Evolutionary conservation across 2,329 filamentous ascomycete genomes (phyloP).

Genomic region (Alternaria conjuncta): DNA sequence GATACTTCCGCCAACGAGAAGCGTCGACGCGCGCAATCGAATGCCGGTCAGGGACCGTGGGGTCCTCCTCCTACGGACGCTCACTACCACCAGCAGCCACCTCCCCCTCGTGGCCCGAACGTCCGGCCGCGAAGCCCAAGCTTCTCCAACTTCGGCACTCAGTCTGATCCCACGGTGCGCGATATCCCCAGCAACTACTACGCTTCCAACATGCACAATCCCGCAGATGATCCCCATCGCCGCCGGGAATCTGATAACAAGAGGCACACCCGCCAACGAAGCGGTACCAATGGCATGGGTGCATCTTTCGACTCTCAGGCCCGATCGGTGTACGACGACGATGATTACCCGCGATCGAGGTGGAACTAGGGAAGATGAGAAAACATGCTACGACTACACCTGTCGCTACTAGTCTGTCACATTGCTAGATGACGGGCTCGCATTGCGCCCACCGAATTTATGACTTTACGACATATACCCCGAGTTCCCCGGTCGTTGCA

Average conservation of each 20-base stretch:
- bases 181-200: constrained; percentile 43
- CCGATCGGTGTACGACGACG: constrained; percentile 40
- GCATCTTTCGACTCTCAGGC: constrained; percentile 37
- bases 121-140: constrained; percentile 43
- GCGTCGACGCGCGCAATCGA: constrained; percentile 42
- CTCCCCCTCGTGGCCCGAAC: constrained; percentile 29
- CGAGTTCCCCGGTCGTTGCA: neutral
- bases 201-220: constrained; percentile 39
- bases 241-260: constrained; percentile 41
- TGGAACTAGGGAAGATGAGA: constrained; percentile 34
- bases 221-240: constrained; percentile 39
- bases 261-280: constrained; percentile 33
- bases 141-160: constrained; percentile 42
- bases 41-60: constrained; percentile 39
- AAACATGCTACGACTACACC: constrained; percentile 36
- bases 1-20: constrained; percentile 32
- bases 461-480: constrained; percentile 14
- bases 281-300: constrained; percentile 34
- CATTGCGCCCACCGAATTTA: neutral
- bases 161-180: constrained; percentile 42
- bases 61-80: constrained; percentile 26
- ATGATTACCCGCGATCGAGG: constrained; percentile 37
- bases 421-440: neutral
- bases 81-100: constrained; percentile 25
- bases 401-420: constrained; percentile 34